phyloP scores from a whole-genome alignment of 129 eudicot genomes.

The Flaveria trinervia region DNA sequence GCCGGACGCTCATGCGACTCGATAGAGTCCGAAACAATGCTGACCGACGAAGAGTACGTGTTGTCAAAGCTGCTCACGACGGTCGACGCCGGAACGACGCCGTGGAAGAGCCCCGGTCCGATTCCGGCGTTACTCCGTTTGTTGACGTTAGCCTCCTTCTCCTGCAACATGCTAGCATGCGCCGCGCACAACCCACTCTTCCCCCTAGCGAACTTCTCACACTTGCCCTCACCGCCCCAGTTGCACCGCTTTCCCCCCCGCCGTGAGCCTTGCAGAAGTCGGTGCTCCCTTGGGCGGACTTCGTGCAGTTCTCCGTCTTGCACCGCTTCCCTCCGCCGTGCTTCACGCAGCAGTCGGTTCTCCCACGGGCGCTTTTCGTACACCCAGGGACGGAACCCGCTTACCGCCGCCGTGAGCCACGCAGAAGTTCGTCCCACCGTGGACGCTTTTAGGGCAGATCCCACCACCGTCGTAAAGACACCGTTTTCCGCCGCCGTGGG shows the following conservation, averaged over 20 bases:
- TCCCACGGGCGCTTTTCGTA: constrained; percentile 91
- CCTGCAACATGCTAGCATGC: constrained; percentile 66
- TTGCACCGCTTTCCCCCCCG: constrained; percentile 95
- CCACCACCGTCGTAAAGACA: constrained; percentile 92
- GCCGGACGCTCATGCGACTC: constrained; percentile 58
- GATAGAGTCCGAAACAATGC: constrained; percentile 57
- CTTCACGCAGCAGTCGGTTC: constrained; percentile 84
- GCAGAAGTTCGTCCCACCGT: constrained; percentile 88
- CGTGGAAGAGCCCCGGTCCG: constrained; percentile 82
- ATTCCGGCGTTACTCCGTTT: constrained; percentile 52
- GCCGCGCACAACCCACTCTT: constrained; percentile 90
- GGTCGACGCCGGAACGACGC: constrained; percentile 59
- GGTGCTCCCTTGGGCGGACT: constrained; percentile 97
- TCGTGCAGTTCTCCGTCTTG: constrained; percentile 62
- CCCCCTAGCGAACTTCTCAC: constrained; percentile 95
- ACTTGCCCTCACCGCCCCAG: constrained; percentile 82
- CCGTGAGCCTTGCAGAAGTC: constrained; percentile 98
- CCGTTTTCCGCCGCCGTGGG: constrained; percentile 93
- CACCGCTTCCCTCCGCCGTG: constrained; percentile 98
- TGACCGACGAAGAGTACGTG: constrained; percentile 54
- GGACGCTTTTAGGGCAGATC: constrained; percentile 96
- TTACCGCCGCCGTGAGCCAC: constrained; percentile 99
- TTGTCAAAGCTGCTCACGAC: constrained; percentile 42
- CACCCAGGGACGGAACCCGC: constrained; percentile 75
- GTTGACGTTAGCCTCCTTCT: constrained; percentile 39